phyloP scores from a whole-genome alignment of 208 protist genomes.

The Naegleria fowleri region DNA sequence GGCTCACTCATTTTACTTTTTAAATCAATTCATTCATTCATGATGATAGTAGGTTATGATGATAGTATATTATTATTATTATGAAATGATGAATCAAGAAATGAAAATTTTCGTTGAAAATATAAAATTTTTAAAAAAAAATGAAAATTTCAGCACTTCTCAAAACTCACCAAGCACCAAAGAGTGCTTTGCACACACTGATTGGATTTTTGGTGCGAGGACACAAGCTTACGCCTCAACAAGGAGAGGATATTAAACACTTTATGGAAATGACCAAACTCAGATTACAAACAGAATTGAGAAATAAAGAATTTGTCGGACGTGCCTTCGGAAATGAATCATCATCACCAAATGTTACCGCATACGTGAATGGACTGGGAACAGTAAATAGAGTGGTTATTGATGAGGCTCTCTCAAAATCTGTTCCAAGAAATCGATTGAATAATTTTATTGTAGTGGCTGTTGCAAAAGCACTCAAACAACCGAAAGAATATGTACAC shows the following conservation, averaged over 20 bases:
- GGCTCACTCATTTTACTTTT: too few species aligned
- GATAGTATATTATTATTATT: too few species aligned
- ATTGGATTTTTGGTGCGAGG: conserved; percentile 11
- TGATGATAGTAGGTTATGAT: too few species aligned
- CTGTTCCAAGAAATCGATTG: background rate
- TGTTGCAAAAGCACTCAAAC: background rate
- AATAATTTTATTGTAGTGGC: background rate
- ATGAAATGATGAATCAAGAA: too few species aligned
- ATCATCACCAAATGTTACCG: background rate
- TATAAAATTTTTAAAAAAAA: too few species aligned
- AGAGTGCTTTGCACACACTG: background rate
- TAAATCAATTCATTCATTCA: too few species aligned
- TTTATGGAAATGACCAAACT: background rate
- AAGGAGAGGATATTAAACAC: background rate
- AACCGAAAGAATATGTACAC: background rate
- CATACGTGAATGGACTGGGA: background rate
- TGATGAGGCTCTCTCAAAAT: background rate
- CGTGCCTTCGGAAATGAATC: background rate
- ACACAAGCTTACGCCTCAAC: background rate
- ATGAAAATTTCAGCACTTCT: background rate
- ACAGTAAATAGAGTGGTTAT: background rate
- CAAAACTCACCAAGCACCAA: background rate
- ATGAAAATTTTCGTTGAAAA: too few species aligned
- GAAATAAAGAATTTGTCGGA: background rate
- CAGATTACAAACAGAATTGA: background rate